phyloP scores from a whole-genome alignment of 2,329 filamentous ascomycete genomes.

The Aspergillus puulaauensis region DNA sequence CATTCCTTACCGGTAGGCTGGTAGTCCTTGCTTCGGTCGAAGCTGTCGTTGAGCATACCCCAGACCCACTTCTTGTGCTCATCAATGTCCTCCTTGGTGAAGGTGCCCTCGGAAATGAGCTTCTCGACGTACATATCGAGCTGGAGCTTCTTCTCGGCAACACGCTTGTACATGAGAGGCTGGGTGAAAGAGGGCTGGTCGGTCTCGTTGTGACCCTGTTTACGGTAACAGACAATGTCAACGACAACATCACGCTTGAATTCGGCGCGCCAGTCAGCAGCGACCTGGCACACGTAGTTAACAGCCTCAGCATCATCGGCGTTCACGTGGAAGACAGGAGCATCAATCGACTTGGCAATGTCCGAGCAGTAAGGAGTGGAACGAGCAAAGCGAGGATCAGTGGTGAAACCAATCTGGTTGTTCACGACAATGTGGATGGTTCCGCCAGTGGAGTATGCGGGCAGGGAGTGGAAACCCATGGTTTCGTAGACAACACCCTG shows the following conservation, averaged over 20 bases:
- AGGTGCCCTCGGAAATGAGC: constrained; percentile 86
- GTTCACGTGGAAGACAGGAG: constrained; percentile 98
- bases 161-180: constrained; percentile 98
- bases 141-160: constrained; percentile 77
- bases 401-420: constrained; percentile 99
- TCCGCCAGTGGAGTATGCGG: constrained; percentile 93
- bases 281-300: constrained; percentile 96
- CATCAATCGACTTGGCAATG: constrained; percentile 98
- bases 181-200: constrained; percentile 99
- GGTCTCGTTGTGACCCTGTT: constrained; percentile 98
- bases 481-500: constrained; percentile 99
- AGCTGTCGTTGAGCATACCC: constrained; percentile 98
- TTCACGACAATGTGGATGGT: constrained; percentile 97
- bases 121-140: constrained; percentile 91
- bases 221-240: constrained; percentile 98
- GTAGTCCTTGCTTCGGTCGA: constrained; percentile 96
- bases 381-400: constrained; percentile 92
- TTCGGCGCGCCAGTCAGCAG: constrained; percentile 95
- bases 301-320: constrained; percentile 97
- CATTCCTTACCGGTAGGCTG: constrained; percentile 95
- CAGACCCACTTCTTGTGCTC: constrained; percentile 99
- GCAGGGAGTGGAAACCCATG: constrained; percentile 93
- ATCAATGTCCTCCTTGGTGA: constrained; percentile 95
- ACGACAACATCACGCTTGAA: constrained; percentile 99
- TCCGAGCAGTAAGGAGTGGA: constrained; percentile 99